Percentiles rank a stretch among this genome's conserved stretches.
phyloP scores from a whole-genome alignment of 495 filamentous ascomycete genomes.

The Aspergillus sclerotioniger region DNA sequence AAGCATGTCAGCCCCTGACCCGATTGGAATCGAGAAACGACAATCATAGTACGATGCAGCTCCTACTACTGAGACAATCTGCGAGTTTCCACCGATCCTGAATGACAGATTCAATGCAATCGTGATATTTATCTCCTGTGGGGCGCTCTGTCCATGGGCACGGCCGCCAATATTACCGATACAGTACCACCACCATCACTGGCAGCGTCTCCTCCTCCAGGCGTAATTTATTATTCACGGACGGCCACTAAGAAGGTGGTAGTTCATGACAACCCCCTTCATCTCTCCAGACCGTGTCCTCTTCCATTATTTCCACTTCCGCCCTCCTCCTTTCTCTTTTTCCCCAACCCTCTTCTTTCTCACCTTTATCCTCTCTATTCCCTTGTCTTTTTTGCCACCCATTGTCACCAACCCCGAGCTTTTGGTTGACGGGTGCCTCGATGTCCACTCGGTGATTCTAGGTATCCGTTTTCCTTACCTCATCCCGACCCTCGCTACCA shows the following conservation, averaged over 20 bases:
- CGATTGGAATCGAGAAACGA: background rate
- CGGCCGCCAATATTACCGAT: background rate
- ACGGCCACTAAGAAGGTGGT: slow-evolving; percentile 3
- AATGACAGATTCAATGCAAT: background rate
- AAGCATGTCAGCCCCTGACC: background rate
- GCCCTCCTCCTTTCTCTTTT: slow-evolving; percentile 14
- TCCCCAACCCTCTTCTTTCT: slow-evolving; percentile 12
- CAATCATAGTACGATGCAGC: no score
- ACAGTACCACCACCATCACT: background rate
- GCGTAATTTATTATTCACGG: slow-evolving; percentile 14
- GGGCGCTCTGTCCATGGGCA: background rate
- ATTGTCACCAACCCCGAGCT: slow-evolving; percentile 4
- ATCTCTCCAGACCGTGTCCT: slow-evolving; percentile 30
- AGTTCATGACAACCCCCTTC: slow-evolving; percentile 20
- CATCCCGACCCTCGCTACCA: slow-evolving; percentile 4
- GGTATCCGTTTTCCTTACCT: slow-evolving; percentile 9
- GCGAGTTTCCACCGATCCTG: slow-evolving; percentile 3
- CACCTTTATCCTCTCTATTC: slow-evolving; percentile 11
- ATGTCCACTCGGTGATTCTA: slow-evolving; percentile 22
- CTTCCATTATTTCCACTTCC: slow-evolving; percentile 27
- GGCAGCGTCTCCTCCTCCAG: background rate
- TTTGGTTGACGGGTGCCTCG: slow-evolving; percentile 15
- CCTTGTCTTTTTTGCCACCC: slow-evolving; percentile 2
- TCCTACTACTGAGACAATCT: background rate
- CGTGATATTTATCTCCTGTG: no score